Evolutionary conservation across 345 rosid genomes (phyloP).

Genomic region (thale cress (Arabidopsis thaliana)): TAIR10.1 NC_003070.9:2816001-2816500

Average conservation of each 20-base stretch:
- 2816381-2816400: constrained; percentile 58
- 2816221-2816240: constrained; percentile 44
- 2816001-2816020: constrained; percentile 15
- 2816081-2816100: constrained; percentile 23
- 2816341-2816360: constrained; percentile 35
- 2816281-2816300: constrained; percentile 69
- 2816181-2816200: constrained; percentile 40
- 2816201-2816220: constrained; percentile 31
- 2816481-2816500: constrained; percentile 68
- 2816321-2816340: constrained; percentile 39
- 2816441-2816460: constrained; percentile 52
- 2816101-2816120: constrained; percentile 44
- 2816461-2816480: constrained; percentile 69
- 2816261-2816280: constrained; percentile 70
- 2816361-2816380: constrained; percentile 55
- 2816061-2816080: constrained; percentile 12
- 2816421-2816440: constrained; percentile 28
- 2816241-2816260: constrained; percentile 53
- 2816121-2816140: constrained; percentile 53
- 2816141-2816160: constrained; percentile 47
- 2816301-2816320: constrained; percentile 45
- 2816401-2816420: constrained; percentile 29
- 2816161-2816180: constrained; percentile 48
- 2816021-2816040: constrained; percentile 9
- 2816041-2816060: constrained; percentile 13